A percentile compares a stretch with the other conserved stretches of the same genome.
Conservation (phyloP, 805 yeast species). For the Starmerella apis region DNA sequence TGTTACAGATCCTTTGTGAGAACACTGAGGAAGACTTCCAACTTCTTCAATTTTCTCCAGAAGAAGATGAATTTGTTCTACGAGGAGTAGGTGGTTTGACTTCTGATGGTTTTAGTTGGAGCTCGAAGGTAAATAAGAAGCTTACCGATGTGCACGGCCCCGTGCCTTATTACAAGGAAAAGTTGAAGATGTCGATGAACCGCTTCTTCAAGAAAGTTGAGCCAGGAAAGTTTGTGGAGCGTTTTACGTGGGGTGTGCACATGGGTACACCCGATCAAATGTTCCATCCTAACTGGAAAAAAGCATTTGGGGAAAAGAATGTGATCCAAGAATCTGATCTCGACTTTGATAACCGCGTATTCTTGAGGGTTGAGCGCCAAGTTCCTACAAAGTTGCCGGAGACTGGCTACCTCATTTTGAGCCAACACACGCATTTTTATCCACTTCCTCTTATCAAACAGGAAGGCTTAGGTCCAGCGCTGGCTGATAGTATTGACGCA, state of each 20-base stretch:
- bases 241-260: slow-evolving; percentile 65
- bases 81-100: slow-evolving; percentile 51
- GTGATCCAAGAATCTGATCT: slow-evolving; percentile 22
- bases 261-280: slow-evolving; percentile 32
- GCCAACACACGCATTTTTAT: slow-evolving; percentile 47
- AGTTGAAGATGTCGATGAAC: slow-evolving; percentile 54
- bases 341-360: slow-evolving; percentile 36
- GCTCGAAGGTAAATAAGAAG: slow-evolving; percentile 42
- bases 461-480: slow-evolving; percentile 40
- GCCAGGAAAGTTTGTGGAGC: slow-evolving; percentile 45
- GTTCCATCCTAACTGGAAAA: slow-evolving; percentile 37
- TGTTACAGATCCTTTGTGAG: slow-evolving; percentile 16
- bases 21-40: slow-evolving; percentile 57
- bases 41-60: slow-evolving; percentile 41
- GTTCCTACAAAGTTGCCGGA: slow-evolving; percentile 43
- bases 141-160: slow-evolving; percentile 57
- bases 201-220: slow-evolving; percentile 50
- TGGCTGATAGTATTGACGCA: slow-evolving; percentile 51
- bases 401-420: slow-evolving; percentile 39
- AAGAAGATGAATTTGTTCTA: slow-evolving; percentile 36
- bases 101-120: slow-evolving; percentile 67
- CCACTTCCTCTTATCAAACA: slow-evolving; percentile 40
- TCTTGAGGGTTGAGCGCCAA: slow-evolving; percentile 52
- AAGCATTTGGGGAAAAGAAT: slow-evolving; percentile 29
- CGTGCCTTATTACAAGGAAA: slow-evolving; percentile 55